Percentiles rank a stretch among this genome's conserved stretches.
These are phyloP conservation scores for Orbilia ellipsospora DNA, from an alignment of 2,329 filamentous ascomycete species.

Conservation along the genomic window DNA sequence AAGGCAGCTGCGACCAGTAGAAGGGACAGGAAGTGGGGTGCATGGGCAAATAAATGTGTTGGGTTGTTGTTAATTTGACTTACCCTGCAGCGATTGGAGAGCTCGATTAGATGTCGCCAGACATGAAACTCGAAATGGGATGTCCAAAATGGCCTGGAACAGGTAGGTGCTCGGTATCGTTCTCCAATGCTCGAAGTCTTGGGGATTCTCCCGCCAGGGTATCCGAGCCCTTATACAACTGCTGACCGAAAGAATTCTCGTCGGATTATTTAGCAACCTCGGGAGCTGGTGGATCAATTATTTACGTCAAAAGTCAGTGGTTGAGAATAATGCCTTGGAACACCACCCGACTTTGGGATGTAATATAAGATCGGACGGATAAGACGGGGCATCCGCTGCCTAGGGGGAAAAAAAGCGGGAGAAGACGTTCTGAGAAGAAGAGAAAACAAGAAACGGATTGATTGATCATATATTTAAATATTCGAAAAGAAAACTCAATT, in stretches of 20 bases:
- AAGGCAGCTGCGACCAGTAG: constrained; percentile 27
- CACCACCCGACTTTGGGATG: background rate
- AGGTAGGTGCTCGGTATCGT: constrained; percentile 10
- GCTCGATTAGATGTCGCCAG: constrained; percentile 9
- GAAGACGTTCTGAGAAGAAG: constrained; percentile 19
- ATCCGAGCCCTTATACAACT: background rate
- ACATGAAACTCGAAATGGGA: constrained; percentile 30
- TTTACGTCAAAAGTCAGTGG: constrained; percentile 7
- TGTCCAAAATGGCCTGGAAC: constrained; percentile 1
- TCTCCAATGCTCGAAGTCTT: background rate
- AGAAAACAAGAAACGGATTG: constrained; percentile 22
- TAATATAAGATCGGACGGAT: constrained; percentile 24
- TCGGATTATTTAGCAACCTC: too few relatives aligned
- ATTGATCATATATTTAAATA: background rate
- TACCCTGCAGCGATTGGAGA: constrained; percentile 45
- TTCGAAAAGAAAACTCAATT: constrained; percentile 24
- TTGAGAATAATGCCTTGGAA: background rate
- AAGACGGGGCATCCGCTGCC: background rate
- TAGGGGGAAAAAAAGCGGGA: too few relatives aligned
- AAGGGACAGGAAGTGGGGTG: constrained; percentile 35
- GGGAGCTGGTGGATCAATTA: background rate
- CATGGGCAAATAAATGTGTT: constrained; percentile 49
- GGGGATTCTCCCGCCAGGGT: background rate
- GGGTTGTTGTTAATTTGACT: constrained; percentile 39
- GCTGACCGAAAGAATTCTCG: too few relatives aligned